Conservation (phyloP, 2,329 filamentous ascomycete species). For the Ophiostoma tasmaniense region DNA sequence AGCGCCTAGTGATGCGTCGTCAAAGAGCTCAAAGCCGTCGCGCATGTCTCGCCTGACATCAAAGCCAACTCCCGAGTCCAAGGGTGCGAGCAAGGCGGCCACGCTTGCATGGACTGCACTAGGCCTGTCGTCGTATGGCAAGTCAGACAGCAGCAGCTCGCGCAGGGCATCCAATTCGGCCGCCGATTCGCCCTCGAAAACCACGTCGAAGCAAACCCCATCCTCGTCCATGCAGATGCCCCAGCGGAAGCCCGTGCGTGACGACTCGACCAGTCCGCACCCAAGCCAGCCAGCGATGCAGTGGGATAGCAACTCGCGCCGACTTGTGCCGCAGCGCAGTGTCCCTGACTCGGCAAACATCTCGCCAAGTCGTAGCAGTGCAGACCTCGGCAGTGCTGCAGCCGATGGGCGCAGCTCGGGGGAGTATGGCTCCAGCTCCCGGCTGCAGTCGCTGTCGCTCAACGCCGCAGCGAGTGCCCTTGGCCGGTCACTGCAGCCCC, state of each 20-base stretch:
- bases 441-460: conserved; percentile 39
- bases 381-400: conserved; percentile 19
- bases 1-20: conserved; percentile 34
- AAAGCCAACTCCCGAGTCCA: conserved; percentile 38
- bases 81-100: conserved; percentile 54
- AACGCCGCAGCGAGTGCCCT: conserved; percentile 50
- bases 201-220: neutral
- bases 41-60: conserved; percentile 31
- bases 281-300: conserved; percentile 27
- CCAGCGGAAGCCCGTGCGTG: conserved; percentile 11
- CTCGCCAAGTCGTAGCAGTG: conserved; percentile 24
- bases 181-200: neutral
- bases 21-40: conserved; percentile 33
- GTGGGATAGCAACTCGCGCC: conserved; percentile 49
- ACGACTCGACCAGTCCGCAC: conserved; percentile 25
- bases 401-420: conserved; percentile 32
- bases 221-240: conserved; percentile 9
- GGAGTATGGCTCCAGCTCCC: conserved; percentile 27
- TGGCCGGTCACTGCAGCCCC: conserved; percentile 17
- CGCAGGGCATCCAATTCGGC: conserved; percentile 7
- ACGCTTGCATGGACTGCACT: conserved; percentile 52
- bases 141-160: conserved; percentile 11
- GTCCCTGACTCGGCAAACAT: conserved; percentile 30
- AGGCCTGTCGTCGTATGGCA: conserved; percentile 25
- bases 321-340: conserved; percentile 33